phyloP scores from a whole-genome alignment of 176 grass and related monocot genomes.

The Oryza glaberrima region DNA sequence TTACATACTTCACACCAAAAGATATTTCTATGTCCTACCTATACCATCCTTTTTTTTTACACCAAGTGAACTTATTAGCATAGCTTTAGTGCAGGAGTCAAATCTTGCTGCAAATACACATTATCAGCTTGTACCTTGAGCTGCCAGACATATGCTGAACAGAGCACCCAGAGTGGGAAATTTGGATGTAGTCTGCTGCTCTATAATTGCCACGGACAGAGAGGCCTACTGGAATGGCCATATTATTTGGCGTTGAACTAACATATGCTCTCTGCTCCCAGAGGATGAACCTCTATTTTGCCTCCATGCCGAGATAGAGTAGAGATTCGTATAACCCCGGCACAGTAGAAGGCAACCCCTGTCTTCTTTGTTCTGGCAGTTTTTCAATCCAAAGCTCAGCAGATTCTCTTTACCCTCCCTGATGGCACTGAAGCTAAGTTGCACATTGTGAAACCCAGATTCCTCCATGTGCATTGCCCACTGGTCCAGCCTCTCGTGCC shows the following conservation, averaged over 20 bases:
- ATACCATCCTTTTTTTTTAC: neutral
- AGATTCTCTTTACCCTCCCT: constrained; percentile 41
- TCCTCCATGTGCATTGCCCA: constrained; percentile 56
- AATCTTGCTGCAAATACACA: neutral
- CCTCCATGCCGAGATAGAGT: constrained; percentile 46
- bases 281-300: neutral
- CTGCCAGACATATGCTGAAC: neutral
- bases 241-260: neutral
- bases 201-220: neutral
- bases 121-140: neutral
- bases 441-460: constrained; percentile 45
- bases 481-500: constrained; percentile 51
- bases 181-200: neutral
- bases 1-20: neutral
- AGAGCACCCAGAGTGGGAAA: neutral
- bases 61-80: neutral
- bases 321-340: constrained; percentile 13
- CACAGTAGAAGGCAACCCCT: constrained; percentile 31
- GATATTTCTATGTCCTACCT: neutral
- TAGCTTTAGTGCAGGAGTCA: neutral
- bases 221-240: neutral
- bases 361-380: constrained; percentile 34
- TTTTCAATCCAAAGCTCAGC: constrained; percentile 17
- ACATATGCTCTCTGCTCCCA: neutral
- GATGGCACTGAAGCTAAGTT: constrained; percentile 48